Evolutionary conservation across 2,329 filamentous ascomycete species (phyloP), one percentile per base, ranked within the genome.

Genomic region (Aspergillus uvarum): DNA sequence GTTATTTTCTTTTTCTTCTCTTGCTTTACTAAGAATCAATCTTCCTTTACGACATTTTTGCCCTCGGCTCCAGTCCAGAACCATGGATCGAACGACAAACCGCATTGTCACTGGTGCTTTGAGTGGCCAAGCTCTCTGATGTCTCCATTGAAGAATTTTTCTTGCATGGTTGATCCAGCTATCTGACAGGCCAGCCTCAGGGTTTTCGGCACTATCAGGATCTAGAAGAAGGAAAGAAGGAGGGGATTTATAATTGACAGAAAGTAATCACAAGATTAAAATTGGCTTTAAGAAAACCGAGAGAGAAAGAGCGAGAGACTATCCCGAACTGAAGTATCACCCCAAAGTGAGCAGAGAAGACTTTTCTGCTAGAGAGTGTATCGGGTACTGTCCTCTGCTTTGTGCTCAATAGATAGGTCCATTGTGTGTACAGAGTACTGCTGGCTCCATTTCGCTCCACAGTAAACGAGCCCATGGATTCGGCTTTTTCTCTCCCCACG

Each of bases 171-270:
- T 47, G 42, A 47, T 29, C 53, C 42, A 55, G 19, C 53, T 31
- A 35, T 26, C 21, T 55, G 42, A 55, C 53, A 55, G 53, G 53
- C 53, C 53, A 21, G 21, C 14, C 44, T 55, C 26, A 48, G 53
- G 53, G 53, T 35, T 54, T 24, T 47, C 42, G n/a, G 53, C 42
- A 29, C 14, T 44, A 54, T 29, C 44, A 38, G 24, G 38, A 47
- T n/a, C 21, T 11, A 49, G 22, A 22, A 22, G 22, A 22, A 22
- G 2, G 22, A 22, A 22, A 48, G 31, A 44, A 50, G 42, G 51
- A 56, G 55, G 31, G 7, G 26, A 29, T 8, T 29, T 8, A 8
- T 29, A 3, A 29, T 8, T 29, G 47, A 42, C 10, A 50, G 24
- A 47, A 59, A 52, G 31, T 11, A 35, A 59, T 24, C 5, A 53